Base-by-base conservation (phyloP, 257 asterid species). In the Scutellaria baicalensis region DNA sequence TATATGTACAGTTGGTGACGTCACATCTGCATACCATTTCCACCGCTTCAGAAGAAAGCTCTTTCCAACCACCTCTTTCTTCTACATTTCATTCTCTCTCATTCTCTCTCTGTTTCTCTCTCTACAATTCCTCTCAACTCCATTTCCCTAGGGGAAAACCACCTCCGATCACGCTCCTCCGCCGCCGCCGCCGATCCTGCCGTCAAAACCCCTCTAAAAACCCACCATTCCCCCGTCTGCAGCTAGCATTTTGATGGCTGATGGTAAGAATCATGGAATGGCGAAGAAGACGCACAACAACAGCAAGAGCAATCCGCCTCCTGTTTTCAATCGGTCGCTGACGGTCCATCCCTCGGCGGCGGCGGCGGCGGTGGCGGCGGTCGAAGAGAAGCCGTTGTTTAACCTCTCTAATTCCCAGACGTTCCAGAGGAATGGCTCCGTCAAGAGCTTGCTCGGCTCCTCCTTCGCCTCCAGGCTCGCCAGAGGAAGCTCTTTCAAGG, bases 401-500 rank as follows among this genome's bases (percentile, higher is more conserved):
- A 61, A 35, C 52, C 38, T 36, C 57, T 70, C 45, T 40, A 59
- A 62, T 23, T 10, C 75, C 63, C 75, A 73, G 44, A 17, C 78
- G 0, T 59, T 81, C 36, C 91, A 90, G 70, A 87, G 88, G 58
- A 71, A 64, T 33, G 88, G 86, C 18, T 85, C 96, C 40, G 62
- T 88, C 52, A 85, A 84, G 75, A 74, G 68, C 64, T 52, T 68
- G 6, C 42, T 75, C 71, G 43, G 72, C 63, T 39, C 86, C 49
- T 39, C 88, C 8, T 70, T 69, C 6, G 83, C 42, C 8, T 81
- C 84, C 31, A 52, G 61, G 69, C 78, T 62, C 54, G 66, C 89
- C 20, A 65, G 79, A 33, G 77, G 78, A 4, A 79, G 63, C 61
- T 78, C 89, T 0, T 68, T 85, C 65, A 82, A 75, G 70, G 95